Evolutionary conservation across 2,329 filamentous ascomycete genomes (phyloP).

Genomic region (Arthrobotrys megalospora): DNA sequence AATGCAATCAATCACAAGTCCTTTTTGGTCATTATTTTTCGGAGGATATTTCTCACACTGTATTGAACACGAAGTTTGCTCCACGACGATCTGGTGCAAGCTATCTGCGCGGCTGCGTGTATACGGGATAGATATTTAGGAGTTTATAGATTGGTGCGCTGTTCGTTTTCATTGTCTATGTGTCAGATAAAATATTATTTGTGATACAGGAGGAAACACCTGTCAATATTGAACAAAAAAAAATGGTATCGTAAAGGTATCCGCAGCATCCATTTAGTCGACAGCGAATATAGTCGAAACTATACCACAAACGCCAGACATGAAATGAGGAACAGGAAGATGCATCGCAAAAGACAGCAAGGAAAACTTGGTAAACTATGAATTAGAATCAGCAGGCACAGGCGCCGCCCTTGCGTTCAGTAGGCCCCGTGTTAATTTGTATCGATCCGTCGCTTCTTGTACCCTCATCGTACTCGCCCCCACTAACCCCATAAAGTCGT

Average conservation of each 20-base stretch:
- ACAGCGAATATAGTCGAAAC: slow-evolving; percentile 21
- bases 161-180: slow-evolving; percentile 12
- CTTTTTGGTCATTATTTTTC: background rate
- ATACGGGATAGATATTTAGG: slow-evolving; percentile 24
- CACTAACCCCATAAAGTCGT: slow-evolving; percentile 54
- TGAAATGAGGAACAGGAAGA: slow-evolving; percentile 2
- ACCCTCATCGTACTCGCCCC: slow-evolving; percentile 52
- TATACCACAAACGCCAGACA: slow-evolving; percentile 23
- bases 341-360: background rate
- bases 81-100: slow-evolving; percentile 13
- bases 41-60: background rate
- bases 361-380: background rate
- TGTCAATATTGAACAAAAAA: background rate
- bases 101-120: background rate
- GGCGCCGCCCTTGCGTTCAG: slow-evolving; percentile 40
- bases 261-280: slow-evolving; percentile 8
- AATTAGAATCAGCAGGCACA: slow-evolving; percentile 34
- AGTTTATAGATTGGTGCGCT: slow-evolving; percentile 26
- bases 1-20: background rate
- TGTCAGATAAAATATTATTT: slow-evolving; percentile 3
- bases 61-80: slow-evolving; percentile 8
- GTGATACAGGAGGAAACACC: background rate
- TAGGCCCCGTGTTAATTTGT: slow-evolving; percentile 41
- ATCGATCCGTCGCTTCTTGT: slow-evolving; percentile 48
- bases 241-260: slow-evolving; percentile 11